Evolutionary conservation across 352 stramenopile genomes (phyloP), one percentile per base, ranked within the genome.

Genomic region (Pythium brassicae): DNA sequence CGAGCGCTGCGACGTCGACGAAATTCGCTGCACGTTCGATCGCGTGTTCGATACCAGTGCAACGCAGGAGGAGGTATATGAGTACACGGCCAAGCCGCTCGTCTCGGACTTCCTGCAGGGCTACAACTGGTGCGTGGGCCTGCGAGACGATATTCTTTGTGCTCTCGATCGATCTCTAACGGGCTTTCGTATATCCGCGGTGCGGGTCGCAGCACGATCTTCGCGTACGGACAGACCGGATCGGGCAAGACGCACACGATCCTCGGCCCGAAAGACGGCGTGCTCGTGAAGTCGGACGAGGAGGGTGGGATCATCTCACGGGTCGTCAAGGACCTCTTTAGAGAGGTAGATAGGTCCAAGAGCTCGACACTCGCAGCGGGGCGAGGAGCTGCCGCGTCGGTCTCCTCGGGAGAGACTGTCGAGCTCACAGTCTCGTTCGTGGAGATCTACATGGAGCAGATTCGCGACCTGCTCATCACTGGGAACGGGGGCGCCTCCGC

Each of bases 391-490:
- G n/a, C 19, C n/a, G n/a, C n/a, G n/a, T n/a, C 20, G 4, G 25
- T 23, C 29, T 14, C 37, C 3, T 12, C 14, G 2, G 27, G 25
- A 2, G 50, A 57, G 39, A 55, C 43, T 12, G 72, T 88, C 27
- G 74, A 89, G 35, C 61, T 91, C 46, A 76, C 57, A 14, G 71
- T 79, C 29, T 92, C 82, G 2, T 89, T 94, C 62, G 72, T 95
- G 8, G 85, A 95, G 65, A 94, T 95, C 35, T 95, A 95, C 72
- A 91, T 93, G 82, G 86, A 95, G 61, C 75, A 89, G 40, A 86
- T 95, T 32, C 78, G 81, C 10, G 86, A 95, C 50, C 56, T 95
- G 23, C 63, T 93, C 4, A 55, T 63, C 19, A 10, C 57, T 4
- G 29, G 45, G 2, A 56, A n/a, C 20, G 50, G 44, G 27, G 60